Evolutionary conservation across 108 stramenopile genomes (phyloP), one percentile per base, ranked within the genome.

Genomic region (Epithemia pelagica): DNA sequence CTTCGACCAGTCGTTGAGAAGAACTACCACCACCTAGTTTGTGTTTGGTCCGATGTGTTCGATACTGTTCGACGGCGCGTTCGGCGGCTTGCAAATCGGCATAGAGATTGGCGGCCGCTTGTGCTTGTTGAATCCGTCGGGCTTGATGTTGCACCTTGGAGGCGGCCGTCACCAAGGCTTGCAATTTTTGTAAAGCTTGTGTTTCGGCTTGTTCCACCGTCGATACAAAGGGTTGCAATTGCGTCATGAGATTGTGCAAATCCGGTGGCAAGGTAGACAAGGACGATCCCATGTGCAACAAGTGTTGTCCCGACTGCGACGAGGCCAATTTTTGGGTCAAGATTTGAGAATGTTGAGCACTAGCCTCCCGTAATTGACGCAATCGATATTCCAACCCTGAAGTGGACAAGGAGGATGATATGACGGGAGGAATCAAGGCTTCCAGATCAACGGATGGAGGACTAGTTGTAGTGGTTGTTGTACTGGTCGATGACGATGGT

Each of bases 241-340:
- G 78, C 59, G 80, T 80, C 74, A 88, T 58, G 0, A 94, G 69
- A 21, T 84, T 75, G 30, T 86, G 76, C 53, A 94, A 58, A 68
- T 94, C 92, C 2, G 92, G 86, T 0, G 92, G 92, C 2, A 94
- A 72, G 0, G 90, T 80, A 19, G 78, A 81, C 18, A 94, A 67
- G 28, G 75, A 76, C 3, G 86, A 85, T 18, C 92, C 87, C 64
- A 94, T 90, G 73, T 94, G 88, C 21, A 94, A 70, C 18, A 94
- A 70, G 28, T 84, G 79, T 57, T 91, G 92, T 54, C 92, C 92
- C 0, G 90, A 89, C 56, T 85, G 88, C 1, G 88, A 90, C 0
- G 88, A 82, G 58, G 92, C 90, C 26, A 94, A 80, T 54, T 84
- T 86, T 55, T 84, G 78, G 10, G 92, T 94, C 7, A 94, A 74